A percentile compares a stretch with the other conserved stretches of the same genome.
Conservation (phyloP, 2,329 filamentous ascomycete genomes). For the Trichophyton equinum region DNA sequence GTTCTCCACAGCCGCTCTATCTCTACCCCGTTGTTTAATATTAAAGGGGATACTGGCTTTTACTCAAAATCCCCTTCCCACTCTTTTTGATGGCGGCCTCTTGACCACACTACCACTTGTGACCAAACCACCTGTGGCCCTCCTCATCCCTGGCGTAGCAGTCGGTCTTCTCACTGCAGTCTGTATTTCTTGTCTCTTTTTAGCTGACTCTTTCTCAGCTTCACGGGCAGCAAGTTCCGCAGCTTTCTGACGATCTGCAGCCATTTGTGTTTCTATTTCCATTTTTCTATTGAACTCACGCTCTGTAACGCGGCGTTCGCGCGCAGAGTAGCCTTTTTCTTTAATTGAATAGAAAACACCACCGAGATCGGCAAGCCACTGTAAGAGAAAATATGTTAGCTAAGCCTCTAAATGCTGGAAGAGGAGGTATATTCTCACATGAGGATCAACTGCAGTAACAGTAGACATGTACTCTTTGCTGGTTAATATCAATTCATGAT, state of each 20-base stretch:
- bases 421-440: slow-evolving; percentile 33
- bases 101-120: slow-evolving; percentile 28
- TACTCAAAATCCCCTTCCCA: slow-evolving; percentile 20
- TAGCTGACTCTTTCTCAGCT: slow-evolving; percentile 23
- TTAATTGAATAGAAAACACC: slow-evolving; percentile 96
- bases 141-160: slow-evolving; percentile 17
- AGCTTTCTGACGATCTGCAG: slow-evolving; percentile 59
- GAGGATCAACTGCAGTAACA: slow-evolving; percentile 88
- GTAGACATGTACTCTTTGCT: slow-evolving; percentile 97
- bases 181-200: slow-evolving; percentile 27
- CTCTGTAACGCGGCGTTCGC: slow-evolving; percentile 77
- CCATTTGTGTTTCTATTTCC: slow-evolving; percentile 89
- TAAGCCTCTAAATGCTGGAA: not conserved
- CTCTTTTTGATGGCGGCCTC: slow-evolving; percentile 26
- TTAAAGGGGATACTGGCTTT: not conserved
- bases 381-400: not conserved
- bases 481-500: slow-evolving; percentile 94
- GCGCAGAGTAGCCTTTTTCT: slow-evolving; percentile 86
- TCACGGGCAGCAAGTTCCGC: slow-evolving; percentile 30
- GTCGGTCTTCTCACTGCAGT: slow-evolving; percentile 26
- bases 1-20: not conserved
- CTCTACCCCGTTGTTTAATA: not conserved
- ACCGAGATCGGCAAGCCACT: slow-evolving; percentile 88
- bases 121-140: slow-evolving; percentile 18
- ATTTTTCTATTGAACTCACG: slow-evolving; percentile 84